Percentiles rank a stretch among this genome's conserved stretches.
Conservation (phyloP, 2,329 filamentous ascomycete species). For the Penicillium sp. region DNA sequence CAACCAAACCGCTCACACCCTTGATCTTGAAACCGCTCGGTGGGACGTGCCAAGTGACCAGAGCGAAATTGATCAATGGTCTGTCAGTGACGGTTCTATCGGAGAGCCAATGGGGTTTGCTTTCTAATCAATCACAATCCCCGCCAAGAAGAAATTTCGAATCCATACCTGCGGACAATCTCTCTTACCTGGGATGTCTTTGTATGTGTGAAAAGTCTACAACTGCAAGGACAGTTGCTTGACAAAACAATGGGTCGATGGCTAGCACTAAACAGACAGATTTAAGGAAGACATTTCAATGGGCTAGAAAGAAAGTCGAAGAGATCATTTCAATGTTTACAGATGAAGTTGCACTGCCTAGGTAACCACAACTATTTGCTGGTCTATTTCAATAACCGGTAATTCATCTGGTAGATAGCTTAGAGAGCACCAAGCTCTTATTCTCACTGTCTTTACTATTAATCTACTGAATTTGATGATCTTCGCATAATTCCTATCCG, state of each 20-base stretch:
- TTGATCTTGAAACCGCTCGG: slow-evolving; percentile 26
- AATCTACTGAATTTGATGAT: background rate
- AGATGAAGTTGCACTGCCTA: background rate
- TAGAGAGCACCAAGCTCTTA: background rate
- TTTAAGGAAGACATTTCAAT: background rate
- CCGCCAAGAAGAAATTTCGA: background rate
- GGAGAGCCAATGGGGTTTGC: slow-evolving; percentile 5
- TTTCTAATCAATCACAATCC: slow-evolving; percentile 6
- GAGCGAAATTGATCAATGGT: slow-evolving; percentile 16
- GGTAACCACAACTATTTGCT: background rate
- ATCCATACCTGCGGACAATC: slow-evolving; percentile 7
- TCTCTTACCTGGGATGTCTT: slow-evolving; percentile 1
- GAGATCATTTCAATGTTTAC: background rate
- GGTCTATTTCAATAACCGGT: background rate
- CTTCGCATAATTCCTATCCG: no score
- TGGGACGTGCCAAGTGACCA: slow-evolving; percentile 29
- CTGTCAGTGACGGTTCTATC: slow-evolving; percentile 18
- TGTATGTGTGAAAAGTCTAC: slow-evolving; percentile 13
- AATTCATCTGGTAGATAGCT: background rate
- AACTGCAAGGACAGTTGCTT: background rate
- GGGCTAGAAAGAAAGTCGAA: slow-evolving; percentile 1
- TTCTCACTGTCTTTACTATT: background rate
- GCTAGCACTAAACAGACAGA: background rate
- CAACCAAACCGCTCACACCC: slow-evolving; percentile 27
- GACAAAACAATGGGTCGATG: background rate